These are phyloP conservation scores for Zizania palustris DNA, from an alignment of 202 grass and related monocot species.

Conservation along the genomic window DNA sequence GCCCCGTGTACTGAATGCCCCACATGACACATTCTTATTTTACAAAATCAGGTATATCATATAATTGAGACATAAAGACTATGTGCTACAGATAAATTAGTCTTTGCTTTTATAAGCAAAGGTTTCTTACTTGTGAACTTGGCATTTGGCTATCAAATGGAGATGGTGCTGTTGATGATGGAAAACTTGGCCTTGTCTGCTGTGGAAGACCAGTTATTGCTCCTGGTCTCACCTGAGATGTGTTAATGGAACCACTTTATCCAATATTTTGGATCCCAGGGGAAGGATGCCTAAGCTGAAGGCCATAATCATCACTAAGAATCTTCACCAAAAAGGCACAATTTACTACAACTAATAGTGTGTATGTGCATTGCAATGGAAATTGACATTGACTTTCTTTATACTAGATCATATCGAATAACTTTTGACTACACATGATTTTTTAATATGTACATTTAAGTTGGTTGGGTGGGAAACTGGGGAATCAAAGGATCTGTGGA, in stretches of 20 bases:
- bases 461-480: background rate
- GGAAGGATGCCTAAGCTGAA: constrained; percentile 77
- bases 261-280: constrained; percentile 90
- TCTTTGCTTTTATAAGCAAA: constrained; percentile 14
- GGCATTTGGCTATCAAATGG: constrained; percentile 63
- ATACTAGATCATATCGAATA: background rate
- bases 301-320: constrained; percentile 35
- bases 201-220: constrained; percentile 47
- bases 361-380: background rate
- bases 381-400: background rate
- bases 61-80: constrained; percentile 32
- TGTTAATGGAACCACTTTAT: constrained; percentile 63
- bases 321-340: constrained; percentile 14
- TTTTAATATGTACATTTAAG: background rate
- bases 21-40: background rate
- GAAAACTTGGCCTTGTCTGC: constrained; percentile 61
- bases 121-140: constrained; percentile 49
- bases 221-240: constrained; percentile 70
- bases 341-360: constrained; percentile 3
- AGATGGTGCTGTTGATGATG: constrained; percentile 54
- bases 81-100: constrained; percentile 25
- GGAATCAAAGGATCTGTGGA: background rate
- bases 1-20: too few relatives aligned
- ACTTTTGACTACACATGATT: background rate
- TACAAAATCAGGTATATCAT: constrained; percentile 13